These are phyloP conservation scores for Penicillium griseofulvum DNA, from an alignment of 2,329 filamentous ascomycete species.

Conservation along the genomic window DNA sequence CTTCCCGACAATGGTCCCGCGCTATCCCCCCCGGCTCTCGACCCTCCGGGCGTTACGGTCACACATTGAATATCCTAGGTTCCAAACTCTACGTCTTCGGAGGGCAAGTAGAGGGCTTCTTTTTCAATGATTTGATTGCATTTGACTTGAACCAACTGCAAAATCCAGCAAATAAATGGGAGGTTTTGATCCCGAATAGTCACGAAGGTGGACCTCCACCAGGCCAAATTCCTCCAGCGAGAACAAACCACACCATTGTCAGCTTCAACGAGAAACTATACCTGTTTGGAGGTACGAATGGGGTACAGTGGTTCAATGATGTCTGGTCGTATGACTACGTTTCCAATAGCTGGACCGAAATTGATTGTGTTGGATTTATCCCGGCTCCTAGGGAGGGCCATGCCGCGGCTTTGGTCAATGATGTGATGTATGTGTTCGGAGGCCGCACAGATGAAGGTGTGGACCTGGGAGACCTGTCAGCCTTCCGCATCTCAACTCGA, in stretches of 20 bases:
- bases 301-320: conserved; percentile 96
- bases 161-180: conserved; percentile 88
- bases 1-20: conserved; percentile 96
- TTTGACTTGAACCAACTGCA: conserved; percentile 96
- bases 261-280: conserved; percentile 93
- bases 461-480: conserved; percentile 89
- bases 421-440: conserved; percentile 99
- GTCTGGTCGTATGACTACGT: conserved; percentile 94
- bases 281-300: conserved; percentile 96
- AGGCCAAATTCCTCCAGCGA: conserved; percentile 73
- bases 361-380: conserved; percentile 97
- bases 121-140: conserved; percentile 94
- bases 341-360: conserved; percentile 76
- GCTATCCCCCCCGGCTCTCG: conserved; percentile 82
- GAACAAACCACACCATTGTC: conserved; percentile 92
- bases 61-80: conserved; percentile 92
- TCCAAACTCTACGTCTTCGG: conserved; percentile 98
- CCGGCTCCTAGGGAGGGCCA: conserved; percentile 91
- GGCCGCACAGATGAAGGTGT: conserved; percentile 90
- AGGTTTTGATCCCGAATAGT: conserved; percentile 77
- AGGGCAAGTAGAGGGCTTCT: conserved; percentile 93
- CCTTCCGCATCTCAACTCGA: conserved; percentile 75
- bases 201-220: conserved; percentile 56
- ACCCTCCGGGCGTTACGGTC: conserved; percentile 88
- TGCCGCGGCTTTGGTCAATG: conserved; percentile 86